These are phyloP conservation scores for Endoconidiophora polonica DNA, from an alignment of 2,329 filamentous ascomycete genomes.

Conservation along the genomic window DNA sequence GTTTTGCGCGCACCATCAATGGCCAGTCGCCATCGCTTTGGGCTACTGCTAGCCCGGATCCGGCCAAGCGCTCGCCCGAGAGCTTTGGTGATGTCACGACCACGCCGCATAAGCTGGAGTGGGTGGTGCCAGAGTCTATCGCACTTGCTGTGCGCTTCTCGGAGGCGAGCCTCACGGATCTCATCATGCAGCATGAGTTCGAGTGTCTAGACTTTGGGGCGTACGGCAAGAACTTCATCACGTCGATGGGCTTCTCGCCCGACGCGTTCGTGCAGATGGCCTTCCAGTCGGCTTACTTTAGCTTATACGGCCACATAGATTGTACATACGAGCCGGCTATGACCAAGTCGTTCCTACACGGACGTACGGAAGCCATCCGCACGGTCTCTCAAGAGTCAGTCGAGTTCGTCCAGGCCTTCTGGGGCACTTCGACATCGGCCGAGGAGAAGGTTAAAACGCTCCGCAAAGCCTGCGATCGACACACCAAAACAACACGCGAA, in stretches of 20 bases:
- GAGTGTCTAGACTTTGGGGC: constrained; percentile 73
- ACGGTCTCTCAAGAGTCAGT: constrained; percentile 68
- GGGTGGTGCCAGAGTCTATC: constrained; percentile 90
- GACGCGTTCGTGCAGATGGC: constrained; percentile 99
- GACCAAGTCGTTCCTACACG: constrained; percentile 89
- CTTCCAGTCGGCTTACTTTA: constrained; percentile 95
- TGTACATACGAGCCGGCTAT: constrained; percentile 96
- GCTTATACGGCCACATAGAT: constrained; percentile 82
- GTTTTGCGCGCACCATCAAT: constrained; percentile 90
- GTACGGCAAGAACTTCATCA: constrained; percentile 97
- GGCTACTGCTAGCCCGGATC: constrained; percentile 80
- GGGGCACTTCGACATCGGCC: constrained; percentile 65
- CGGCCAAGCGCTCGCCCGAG: constrained; percentile 74
- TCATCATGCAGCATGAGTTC: constrained; percentile 95
- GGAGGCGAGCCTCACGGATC: constrained; percentile 80
- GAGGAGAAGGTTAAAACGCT: constrained; percentile 75
- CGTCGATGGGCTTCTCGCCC: constrained; percentile 87
- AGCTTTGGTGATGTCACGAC: constrained; percentile 89
- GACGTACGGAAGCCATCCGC: constrained; percentile 83
- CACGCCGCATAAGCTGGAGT: constrained; percentile 88
- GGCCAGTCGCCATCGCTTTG: constrained; percentile 81
- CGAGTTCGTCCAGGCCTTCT: constrained; percentile 86
- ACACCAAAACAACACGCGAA: constrained; percentile 62
- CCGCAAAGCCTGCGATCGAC: constrained; percentile 65
- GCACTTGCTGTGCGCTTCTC: constrained; percentile 85